Conservation (phyloP, 116 monocot genomes). For the Phalaenopsis hybrid region DNA sequence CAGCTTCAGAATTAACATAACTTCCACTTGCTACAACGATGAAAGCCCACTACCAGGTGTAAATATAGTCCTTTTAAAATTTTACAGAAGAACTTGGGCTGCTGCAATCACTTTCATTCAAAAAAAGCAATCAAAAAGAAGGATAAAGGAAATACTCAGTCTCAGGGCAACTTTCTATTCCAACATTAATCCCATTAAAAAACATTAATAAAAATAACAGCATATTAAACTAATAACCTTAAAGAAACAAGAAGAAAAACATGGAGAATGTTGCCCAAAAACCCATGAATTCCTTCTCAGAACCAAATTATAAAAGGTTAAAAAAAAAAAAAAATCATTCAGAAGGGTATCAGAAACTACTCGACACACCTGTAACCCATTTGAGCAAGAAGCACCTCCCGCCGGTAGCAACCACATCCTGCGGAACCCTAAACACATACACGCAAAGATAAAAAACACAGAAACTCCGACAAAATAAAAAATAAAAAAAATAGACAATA, state of each 20-base stretch:
- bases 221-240: not conserved
- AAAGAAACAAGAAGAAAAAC: not conserved
- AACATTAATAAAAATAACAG: not conserved
- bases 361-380: conserved; percentile 66
- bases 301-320: not conserved
- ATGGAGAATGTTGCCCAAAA: not conserved
- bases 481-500: not conserved
- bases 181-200: not conserved
- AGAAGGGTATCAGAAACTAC: not conserved
- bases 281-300: not conserved
- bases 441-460: not conserved
- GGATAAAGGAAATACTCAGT: not conserved
- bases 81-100: not conserved
- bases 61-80: not conserved
- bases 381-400: conserved; percentile 56
- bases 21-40: not conserved
- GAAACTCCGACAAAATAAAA: conserved; percentile 5
- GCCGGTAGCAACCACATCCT: conserved; percentile 40
- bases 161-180: not conserved
- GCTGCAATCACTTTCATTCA: not conserved
- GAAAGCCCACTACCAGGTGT: not conserved
- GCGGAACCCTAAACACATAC: conserved; percentile 56
- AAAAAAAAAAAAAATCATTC: not conserved
- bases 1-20: not conserved
- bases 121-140: not conserved